phyloP scores from a whole-genome alignment of 163 green algal genomes.

The Scenedesmus sp. region DNA sequence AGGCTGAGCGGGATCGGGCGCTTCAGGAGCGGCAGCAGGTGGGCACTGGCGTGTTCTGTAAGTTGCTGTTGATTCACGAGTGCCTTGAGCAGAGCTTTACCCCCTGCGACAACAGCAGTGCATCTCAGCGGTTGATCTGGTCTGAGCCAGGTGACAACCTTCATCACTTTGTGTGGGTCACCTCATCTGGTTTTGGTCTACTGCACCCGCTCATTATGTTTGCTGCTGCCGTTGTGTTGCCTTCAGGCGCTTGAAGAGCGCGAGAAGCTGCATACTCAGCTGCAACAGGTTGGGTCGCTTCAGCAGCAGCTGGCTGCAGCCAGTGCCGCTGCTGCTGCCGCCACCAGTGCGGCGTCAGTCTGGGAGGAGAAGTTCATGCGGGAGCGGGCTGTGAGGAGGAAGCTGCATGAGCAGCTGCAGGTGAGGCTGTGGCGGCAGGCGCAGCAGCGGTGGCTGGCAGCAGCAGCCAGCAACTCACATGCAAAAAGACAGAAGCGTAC shows the following conservation, averaged over 20 bases:
- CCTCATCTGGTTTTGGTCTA: no score
- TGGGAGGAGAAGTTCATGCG: conserved; percentile 55
- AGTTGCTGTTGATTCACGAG: background rate
- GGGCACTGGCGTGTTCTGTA: background rate
- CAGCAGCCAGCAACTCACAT: background rate
- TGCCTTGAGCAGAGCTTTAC: no score
- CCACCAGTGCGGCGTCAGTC: conserved; percentile 24
- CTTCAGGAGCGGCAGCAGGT: conserved; percentile 52
- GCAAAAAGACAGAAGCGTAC: background rate
- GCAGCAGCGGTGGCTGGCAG: background rate
- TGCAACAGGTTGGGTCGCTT: conserved; percentile 6
- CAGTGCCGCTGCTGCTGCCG: background rate
- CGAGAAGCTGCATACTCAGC: conserved; percentile 6
- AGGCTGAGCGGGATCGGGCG: conserved; percentile 50
- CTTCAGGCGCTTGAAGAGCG: conserved; percentile 12
- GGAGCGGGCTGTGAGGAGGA: conserved; percentile 48
- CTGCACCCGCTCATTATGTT: background rate
- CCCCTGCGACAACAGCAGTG: no score
- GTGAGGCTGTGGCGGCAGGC: background rate
- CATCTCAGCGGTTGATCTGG: conserved; percentile 12
- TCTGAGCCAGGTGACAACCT: no score
- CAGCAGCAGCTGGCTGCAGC: conserved; percentile 47
- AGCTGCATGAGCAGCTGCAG: conserved; percentile 59
- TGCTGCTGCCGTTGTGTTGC: background rate
- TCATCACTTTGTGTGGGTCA: no score